Base-by-base conservation (phyloP, 352 stramenopile species). In the Phytophthora brassicae region DNA sequence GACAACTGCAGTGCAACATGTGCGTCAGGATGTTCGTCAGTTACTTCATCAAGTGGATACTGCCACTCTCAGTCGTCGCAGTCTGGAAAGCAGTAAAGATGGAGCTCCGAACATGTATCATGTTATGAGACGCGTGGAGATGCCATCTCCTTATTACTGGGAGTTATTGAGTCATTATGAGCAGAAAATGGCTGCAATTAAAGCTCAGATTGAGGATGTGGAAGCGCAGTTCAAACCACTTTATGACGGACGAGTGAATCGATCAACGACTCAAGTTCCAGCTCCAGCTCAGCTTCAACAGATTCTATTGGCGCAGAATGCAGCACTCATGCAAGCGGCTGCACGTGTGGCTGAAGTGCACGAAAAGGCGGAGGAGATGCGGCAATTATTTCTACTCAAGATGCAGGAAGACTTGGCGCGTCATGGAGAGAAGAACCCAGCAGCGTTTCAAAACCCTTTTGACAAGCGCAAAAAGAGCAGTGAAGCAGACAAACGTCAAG, bases 111-210 rank as follows among this genome's bases (percentile, higher is more conserved):
- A 71, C 56, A 77, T 84, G 66, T 79, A 82, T 53, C 66, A 86
- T 44, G 84, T 91, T 52, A 78, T 88, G 74, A 83, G 83, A 7
- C 78, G 77, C 13, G 83, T 91, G 20, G 79, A 89, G 47, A 89
- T 88, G 79, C 85, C 85, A 35, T 94, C 85, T 28, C 70, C 75
- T 4, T 94, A 89, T 53, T 94, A 91, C 53, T 92, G 83, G 81
- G 76, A 89, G 31, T 66, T 94, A 38, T 60, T 92, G 24, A 74
- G 79, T 23, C 75, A 86, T 28, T 92, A 87, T 41, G 85, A 94
- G 46, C 57, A 64, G n/a, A 77, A 79, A 35, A 92, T 94, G 82
- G 66, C 73, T 28, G 67, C 64, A 13, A 77, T 94, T 47, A 92
- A 94, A 51, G 48, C 59, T 4, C 83, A 92, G 68, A 92, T 94